phyloP scores from a whole-genome alignment of 768 basidiomycete genomes.

The Sutorius australiensis region DNA sequence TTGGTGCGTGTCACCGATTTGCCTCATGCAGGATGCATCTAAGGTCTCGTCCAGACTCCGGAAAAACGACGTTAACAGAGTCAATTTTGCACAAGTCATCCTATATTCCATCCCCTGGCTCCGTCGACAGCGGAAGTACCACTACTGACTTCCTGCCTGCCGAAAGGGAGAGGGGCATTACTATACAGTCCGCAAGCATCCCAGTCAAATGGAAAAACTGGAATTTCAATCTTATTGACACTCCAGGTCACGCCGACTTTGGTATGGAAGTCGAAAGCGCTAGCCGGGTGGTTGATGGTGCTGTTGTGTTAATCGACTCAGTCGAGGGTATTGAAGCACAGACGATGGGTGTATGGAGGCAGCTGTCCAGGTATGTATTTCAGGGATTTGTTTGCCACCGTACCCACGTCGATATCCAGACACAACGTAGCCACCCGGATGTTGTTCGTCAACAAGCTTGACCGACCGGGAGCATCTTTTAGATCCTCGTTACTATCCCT shows the following conservation, averaged over 20 bases:
- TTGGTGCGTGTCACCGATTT: slow-evolving; percentile 47
- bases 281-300: slow-evolving; percentile 85
- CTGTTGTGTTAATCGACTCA: slow-evolving; percentile 83
- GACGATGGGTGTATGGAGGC: slow-evolving; percentile 85
- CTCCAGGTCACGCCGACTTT: slow-evolving; percentile 91
- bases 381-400: neutral
- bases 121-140: slow-evolving; percentile 87
- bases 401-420: slow-evolving; percentile 36
- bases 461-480: slow-evolving; percentile 82
- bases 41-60: slow-evolving; percentile 57
- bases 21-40: neutral
- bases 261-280: slow-evolving; percentile 97
- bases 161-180: slow-evolving; percentile 87
- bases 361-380: slow-evolving; percentile 71
- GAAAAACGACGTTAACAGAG: slow-evolving; percentile 87
- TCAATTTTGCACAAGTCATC: slow-evolving; percentile 76
- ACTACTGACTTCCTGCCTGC: slow-evolving; percentile 88
- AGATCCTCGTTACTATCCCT: slow-evolving; percentile 67
- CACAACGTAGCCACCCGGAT: slow-evolving; percentile 77
- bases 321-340: slow-evolving; percentile 92
- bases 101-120: slow-evolving; percentile 69
- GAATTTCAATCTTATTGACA: slow-evolving; percentile 86
- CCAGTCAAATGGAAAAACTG: slow-evolving; percentile 82
- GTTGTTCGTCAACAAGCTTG: slow-evolving; percentile 84
- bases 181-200: slow-evolving; percentile 89